Conservation (phyloP, 768 basidiomycete species). For the Candolleomyces aberdarensis region DNA sequence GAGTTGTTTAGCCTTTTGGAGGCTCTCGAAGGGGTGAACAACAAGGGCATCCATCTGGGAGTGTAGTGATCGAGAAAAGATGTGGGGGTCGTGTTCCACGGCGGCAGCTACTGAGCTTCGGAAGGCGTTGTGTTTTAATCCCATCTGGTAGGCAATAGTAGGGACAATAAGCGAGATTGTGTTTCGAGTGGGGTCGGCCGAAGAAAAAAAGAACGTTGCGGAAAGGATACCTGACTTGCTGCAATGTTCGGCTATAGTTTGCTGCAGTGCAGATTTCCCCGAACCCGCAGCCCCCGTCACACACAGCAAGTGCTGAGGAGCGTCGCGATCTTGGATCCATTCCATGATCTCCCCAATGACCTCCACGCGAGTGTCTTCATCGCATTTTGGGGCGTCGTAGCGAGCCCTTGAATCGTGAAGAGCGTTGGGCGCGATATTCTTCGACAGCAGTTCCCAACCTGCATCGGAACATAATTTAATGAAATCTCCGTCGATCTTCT, state of each 20-base stretch:
- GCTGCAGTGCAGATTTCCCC: not conserved
- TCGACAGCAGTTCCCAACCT: no score
- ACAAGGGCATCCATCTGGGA: not conserved
- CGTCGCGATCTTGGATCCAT: not conserved
- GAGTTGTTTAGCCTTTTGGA: no score
- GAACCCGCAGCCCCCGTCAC: constrained; percentile 1
- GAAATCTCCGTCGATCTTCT: no score
- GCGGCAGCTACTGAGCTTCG: not conserved
- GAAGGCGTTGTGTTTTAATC: not conserved
- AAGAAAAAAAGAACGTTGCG: constrained; percentile 1
- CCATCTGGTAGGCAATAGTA: constrained; percentile 2
- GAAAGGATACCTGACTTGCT: not conserved
- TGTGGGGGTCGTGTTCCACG: not conserved
- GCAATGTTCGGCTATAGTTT: not conserved
- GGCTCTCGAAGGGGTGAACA: not conserved
- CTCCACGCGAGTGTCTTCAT: not conserved
- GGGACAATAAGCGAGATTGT: not conserved
- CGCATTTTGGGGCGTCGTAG: not conserved
- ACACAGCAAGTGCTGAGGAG: not conserved
- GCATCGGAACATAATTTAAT: no score
- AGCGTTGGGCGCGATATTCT: not conserved
- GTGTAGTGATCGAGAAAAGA: not conserved
- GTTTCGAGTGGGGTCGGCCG: not conserved
- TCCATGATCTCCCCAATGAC: not conserved
- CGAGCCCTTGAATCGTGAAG: not conserved